Conservation (phyloP, 148 eudicot genomes). For the Camellia sinensis region DNA sequence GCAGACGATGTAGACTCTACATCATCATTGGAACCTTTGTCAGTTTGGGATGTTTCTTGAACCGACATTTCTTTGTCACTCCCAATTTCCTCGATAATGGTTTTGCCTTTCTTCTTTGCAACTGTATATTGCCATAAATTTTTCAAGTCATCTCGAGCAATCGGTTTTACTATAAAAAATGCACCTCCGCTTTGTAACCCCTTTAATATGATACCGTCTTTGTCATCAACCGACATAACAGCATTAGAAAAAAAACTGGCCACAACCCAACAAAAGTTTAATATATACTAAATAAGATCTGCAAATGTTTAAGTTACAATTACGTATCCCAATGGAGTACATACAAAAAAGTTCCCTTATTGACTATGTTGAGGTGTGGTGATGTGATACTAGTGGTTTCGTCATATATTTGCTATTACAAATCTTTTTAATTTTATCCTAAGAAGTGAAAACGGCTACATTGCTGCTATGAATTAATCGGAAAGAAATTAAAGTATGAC, state of each 20-base stretch:
- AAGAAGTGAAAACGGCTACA: not conserved
- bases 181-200: constrained; percentile 49
- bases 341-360: not conserved
- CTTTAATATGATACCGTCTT: constrained; percentile 25
- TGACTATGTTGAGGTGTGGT: not conserved
- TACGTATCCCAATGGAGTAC: not conserved
- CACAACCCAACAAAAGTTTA: not conserved
- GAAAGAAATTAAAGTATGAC: not conserved
- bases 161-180: constrained; percentile 52
- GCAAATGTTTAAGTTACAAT: not conserved
- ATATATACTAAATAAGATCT: not conserved
- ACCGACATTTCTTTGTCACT: too few species aligned
- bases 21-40: constrained; percentile 2
- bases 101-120: constrained; percentile 6
- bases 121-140: constrained; percentile 53
- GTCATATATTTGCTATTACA: not conserved
- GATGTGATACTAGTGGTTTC: not conserved
- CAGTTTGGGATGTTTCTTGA: not conserved
- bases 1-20: not conserved
- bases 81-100: not conserved
- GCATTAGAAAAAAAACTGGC: constrained; percentile 7
- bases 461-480: not conserved
- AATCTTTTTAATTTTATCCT: not conserved
- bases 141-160: constrained; percentile 29
- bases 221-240: constrained; percentile 61